Evolutionary conservation across 139 green algal species (phyloP).

Genomic region (Chlorella sp.): DNA sequence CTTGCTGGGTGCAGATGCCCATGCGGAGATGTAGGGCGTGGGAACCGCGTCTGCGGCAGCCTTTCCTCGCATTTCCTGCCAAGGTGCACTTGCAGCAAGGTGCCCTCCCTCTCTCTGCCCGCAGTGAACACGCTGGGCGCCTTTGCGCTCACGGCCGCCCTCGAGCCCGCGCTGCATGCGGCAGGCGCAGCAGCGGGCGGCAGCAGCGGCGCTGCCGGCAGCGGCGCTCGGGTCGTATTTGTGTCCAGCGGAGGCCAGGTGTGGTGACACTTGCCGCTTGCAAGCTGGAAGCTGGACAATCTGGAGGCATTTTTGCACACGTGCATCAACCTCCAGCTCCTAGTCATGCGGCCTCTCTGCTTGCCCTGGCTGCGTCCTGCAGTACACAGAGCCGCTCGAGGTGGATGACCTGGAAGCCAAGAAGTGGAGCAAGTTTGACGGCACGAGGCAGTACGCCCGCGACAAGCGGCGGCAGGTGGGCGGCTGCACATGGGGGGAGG

Average conservation of each 20-base stretch:
- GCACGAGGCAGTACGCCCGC: conserved; percentile 55
- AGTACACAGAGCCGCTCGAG: conserved; percentile 62
- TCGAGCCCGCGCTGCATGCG: conserved; percentile 54
- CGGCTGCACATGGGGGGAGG: not conserved
- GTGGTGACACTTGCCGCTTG: not conserved
- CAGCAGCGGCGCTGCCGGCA: not conserved
- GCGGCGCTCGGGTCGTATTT: conserved; percentile 56
- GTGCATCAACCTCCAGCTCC: not conserved
- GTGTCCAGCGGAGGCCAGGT: conserved; percentile 61
- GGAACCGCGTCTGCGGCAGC: too few species aligned
- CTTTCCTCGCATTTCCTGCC: not conserved
- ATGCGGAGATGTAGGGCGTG: not conserved
- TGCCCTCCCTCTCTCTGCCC: not conserved
- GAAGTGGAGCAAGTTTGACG: conserved; percentile 36
- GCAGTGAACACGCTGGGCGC: conserved; percentile 71
- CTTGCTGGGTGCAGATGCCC: not conserved
- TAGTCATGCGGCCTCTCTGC: not conserved
- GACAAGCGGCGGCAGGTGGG: conserved; percentile 72
- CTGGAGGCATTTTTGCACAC: not conserved
- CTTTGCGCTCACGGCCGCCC: conserved; percentile 59
- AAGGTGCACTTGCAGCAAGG: too few species aligned
- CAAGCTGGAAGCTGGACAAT: too few species aligned
- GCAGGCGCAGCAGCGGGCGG: not conserved
- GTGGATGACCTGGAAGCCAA: conserved; percentile 51
- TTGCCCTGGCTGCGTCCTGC: not conserved